Conservation (phyloP, 768 basidiomycete species). For the Punctularia strigosozonata region DNA sequence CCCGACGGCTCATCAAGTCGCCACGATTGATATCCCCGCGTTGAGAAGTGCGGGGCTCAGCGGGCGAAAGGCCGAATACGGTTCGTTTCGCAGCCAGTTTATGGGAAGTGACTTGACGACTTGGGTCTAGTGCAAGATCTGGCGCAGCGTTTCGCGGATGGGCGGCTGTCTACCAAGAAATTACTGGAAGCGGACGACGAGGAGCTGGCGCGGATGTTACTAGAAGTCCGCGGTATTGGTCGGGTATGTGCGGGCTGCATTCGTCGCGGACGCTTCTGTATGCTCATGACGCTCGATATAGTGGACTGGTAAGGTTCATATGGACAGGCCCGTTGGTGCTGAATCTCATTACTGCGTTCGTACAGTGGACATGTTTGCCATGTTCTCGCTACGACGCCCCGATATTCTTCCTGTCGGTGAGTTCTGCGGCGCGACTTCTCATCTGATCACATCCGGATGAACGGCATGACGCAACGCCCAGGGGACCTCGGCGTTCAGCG, state of each 20-base stretch:
- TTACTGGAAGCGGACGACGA: constrained; percentile 64
- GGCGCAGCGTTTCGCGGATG: constrained; percentile 70
- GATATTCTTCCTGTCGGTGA: constrained; percentile 61
- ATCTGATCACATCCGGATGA: too few species aligned
- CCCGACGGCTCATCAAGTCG: constrained; percentile 62
- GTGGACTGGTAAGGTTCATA: constrained; percentile 45
- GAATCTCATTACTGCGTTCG: constrained; percentile 3
- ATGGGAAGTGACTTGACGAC: background rate
- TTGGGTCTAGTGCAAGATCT: constrained; percentile 54
- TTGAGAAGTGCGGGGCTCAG: constrained; percentile 71
- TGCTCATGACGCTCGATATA: constrained; percentile 9
- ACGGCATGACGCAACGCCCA: constrained; percentile 15
- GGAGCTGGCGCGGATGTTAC: constrained; percentile 62
- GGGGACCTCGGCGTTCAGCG: constrained; percentile 82
- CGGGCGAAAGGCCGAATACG: constrained; percentile 82
- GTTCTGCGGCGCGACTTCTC: too few species aligned
- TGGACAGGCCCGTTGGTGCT: background rate
- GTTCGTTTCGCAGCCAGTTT: constrained; percentile 24
- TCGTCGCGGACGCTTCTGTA: background rate
- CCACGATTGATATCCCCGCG: constrained; percentile 40
- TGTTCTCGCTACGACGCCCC: constrained; percentile 76
- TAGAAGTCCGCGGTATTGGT: constrained; percentile 72
- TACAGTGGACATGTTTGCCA: constrained; percentile 85
- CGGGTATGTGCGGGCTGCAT: constrained; percentile 28
- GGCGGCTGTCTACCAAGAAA: constrained; percentile 63